phyloP scores from a whole-genome alignment of 2,329 filamentous ascomycete species.

The Corynespora cassiicola region DNA sequence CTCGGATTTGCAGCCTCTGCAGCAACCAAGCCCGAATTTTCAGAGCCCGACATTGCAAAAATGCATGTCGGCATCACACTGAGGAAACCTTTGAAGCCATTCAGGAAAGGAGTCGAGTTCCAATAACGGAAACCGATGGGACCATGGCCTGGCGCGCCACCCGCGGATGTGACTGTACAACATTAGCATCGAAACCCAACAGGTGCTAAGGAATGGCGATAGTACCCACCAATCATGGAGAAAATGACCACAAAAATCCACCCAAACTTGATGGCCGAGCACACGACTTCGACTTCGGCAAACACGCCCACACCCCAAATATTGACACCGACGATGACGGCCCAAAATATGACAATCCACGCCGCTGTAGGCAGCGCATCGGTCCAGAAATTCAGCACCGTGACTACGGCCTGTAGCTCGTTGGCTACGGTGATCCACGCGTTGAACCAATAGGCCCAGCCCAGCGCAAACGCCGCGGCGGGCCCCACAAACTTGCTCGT shows the following conservation, averaged over 20 bases:
- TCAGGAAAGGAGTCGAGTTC: slow-evolving; percentile 49
- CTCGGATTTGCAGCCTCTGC: slow-evolving; percentile 53
- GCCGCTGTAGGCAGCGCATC: slow-evolving; percentile 50
- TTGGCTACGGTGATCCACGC: slow-evolving; percentile 54
- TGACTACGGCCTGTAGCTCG: slow-evolving; percentile 44
- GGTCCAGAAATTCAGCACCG: slow-evolving; percentile 55
- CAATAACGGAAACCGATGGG: slow-evolving; percentile 56
- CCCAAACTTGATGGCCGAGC: slow-evolving; percentile 54
- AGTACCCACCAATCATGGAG: slow-evolving; percentile 42
- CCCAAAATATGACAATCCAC: slow-evolving; percentile 54
- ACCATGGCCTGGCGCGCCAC: slow-evolving; percentile 47
- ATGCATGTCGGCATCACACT: slow-evolving; percentile 46
- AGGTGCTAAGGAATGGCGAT: neutral
- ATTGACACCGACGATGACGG: slow-evolving; percentile 49
- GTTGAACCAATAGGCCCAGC: slow-evolving; percentile 57
- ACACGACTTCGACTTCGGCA: slow-evolving; percentile 54
- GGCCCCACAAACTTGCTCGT: slow-evolving; percentile 51
- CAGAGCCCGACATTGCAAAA: slow-evolving; percentile 51
- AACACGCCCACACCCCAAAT: slow-evolving; percentile 53
- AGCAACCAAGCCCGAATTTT: slow-evolving; percentile 52
- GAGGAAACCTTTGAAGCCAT: slow-evolving; percentile 54
- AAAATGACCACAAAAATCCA: slow-evolving; percentile 59
- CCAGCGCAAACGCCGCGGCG: slow-evolving; percentile 53
- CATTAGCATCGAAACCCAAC: slow-evolving; percentile 2
- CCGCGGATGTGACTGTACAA: slow-evolving; percentile 49